Conservation (phyloP, 495 filamentous ascomycete species). For the Penicillium coffeae region DNA sequence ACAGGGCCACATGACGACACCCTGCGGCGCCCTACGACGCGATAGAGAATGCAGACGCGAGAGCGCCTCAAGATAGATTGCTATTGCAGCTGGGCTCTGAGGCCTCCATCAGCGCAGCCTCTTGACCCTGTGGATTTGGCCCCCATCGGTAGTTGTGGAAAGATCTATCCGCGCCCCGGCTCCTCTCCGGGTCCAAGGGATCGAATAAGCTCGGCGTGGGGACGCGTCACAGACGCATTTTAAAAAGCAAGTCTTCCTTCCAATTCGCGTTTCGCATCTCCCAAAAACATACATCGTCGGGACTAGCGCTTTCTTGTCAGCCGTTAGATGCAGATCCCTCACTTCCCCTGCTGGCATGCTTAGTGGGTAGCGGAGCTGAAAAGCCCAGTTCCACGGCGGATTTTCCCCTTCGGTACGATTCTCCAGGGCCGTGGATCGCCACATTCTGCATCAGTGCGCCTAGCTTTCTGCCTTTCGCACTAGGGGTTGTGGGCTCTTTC, state of each 20-base stretch:
- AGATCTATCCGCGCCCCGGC: no score
- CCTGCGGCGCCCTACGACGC: conserved; percentile 9
- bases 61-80: not conserved
- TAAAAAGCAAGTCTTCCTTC: no score
- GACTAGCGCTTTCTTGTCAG: not conserved
- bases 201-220: not conserved
- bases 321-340: conserved; percentile 9
- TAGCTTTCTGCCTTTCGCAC: not conserved
- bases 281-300: not conserved
- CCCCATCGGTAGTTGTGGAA: no score
- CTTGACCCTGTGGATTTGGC: no score
- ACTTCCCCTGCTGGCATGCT: conserved; percentile 19
- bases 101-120: not conserved
- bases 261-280: not conserved
- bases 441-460: conserved; percentile 15
- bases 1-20: conserved; percentile 4
- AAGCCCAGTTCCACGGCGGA: conserved; percentile 4
- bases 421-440: conserved; percentile 13
- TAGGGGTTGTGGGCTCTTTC: not conserved
- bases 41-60: conserved; percentile 5
- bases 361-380: not conserved
- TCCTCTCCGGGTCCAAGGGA: no score
- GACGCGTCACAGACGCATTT: no score
- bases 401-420: conserved; percentile 21
- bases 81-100: not conserved